A percentile compares a stretch with the other conserved stretches of the same genome.
Evolutionary conservation across 371 early-diverging fungal species (phyloP).

Genomic region (Smittium mucronatum): DNA sequence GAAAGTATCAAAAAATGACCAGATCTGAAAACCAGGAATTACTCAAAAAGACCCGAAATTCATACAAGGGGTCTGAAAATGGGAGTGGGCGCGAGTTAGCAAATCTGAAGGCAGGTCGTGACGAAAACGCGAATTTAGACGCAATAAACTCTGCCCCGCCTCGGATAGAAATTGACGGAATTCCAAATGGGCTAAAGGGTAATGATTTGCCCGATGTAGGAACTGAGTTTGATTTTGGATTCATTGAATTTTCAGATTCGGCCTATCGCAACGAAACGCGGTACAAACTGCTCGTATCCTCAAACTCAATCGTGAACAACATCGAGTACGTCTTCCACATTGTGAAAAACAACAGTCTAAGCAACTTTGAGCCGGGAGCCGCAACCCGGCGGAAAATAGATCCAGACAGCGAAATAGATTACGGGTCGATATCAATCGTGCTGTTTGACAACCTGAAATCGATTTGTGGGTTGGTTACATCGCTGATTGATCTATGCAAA

Average conservation of each 20-base stretch:
- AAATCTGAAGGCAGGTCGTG: too few species aligned
- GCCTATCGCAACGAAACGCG: background rate
- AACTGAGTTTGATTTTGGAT: too few species aligned
- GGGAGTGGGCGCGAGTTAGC: too few species aligned
- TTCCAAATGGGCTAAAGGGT: too few species aligned
- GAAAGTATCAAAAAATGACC: background rate
- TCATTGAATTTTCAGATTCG: too few species aligned
- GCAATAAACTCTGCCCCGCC: too few species aligned
- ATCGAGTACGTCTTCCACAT: background rate
- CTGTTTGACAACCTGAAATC: conserved; percentile 24
- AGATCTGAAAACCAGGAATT: too few species aligned
- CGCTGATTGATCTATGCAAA: conserved; percentile 45
- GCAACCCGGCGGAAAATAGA: conserved; percentile 9
- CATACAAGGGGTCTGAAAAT: too few species aligned
- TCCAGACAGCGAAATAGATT: conserved; percentile 44
- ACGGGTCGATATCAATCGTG: conserved; percentile 40
- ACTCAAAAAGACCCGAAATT: too few species aligned
- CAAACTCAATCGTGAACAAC: background rate
- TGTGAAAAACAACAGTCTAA: background rate
- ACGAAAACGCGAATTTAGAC: too few species aligned
- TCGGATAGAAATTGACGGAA: too few species aligned
- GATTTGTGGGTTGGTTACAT: conserved; percentile 41
- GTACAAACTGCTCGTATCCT: background rate
- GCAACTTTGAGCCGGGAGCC: background rate
- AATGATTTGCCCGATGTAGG: too few species aligned